Evolutionary conservation across 1,139 yeast genomes (phyloP).

Genomic region (Wickerhamiella pararugosa): DNA sequence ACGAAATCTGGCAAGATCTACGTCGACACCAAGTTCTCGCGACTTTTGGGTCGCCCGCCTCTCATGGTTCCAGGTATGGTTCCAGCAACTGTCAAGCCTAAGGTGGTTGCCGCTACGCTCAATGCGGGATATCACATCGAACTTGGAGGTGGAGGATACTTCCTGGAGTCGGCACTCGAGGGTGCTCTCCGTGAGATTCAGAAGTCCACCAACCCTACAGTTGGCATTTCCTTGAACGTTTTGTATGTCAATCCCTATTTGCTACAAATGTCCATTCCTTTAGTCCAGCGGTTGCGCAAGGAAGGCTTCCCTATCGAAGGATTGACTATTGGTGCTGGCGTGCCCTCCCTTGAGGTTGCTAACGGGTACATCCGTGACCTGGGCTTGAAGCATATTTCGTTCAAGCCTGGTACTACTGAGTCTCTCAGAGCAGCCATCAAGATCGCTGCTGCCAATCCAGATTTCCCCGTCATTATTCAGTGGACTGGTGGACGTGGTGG

Average conservation of each 20-base stretch:
- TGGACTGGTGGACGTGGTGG: constrained; percentile 99
- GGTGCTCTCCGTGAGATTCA: constrained; percentile 58
- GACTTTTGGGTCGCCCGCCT: constrained; percentile 89
- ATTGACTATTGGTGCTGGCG: constrained; percentile 98
- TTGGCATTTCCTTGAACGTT: constrained; percentile 79
- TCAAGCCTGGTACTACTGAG: constrained; percentile 96
- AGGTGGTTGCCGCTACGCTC: constrained; percentile 80
- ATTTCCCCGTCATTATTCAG: constrained; percentile 90
- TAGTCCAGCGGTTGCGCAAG: constrained; percentile 74
- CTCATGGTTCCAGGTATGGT: constrained; percentile 99
- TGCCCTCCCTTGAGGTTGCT: constrained; percentile 94
- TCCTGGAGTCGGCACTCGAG: constrained; percentile 54
- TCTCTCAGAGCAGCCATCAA: constrained; percentile 74
- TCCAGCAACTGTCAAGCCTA: constrained; percentile 91
- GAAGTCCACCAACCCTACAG: constrained; percentile 51
- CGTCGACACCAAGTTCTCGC: constrained; percentile 88
- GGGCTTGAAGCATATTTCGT: constrained; percentile 85
- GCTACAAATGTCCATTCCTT: constrained; percentile 98
- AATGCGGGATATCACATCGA: constrained; percentile 97
- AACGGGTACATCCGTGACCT: constrained; percentile 86
- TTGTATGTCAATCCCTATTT: constrained; percentile 93
- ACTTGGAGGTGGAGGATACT: constrained; percentile 98
- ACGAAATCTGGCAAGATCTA: constrained; percentile 48
- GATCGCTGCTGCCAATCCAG: constrained; percentile 91
- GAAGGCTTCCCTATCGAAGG: constrained; percentile 94